Base-by-base conservation (phyloP, 2,329 filamentous ascomycete species). In the Pseudogymnoascus sp. region DNA sequence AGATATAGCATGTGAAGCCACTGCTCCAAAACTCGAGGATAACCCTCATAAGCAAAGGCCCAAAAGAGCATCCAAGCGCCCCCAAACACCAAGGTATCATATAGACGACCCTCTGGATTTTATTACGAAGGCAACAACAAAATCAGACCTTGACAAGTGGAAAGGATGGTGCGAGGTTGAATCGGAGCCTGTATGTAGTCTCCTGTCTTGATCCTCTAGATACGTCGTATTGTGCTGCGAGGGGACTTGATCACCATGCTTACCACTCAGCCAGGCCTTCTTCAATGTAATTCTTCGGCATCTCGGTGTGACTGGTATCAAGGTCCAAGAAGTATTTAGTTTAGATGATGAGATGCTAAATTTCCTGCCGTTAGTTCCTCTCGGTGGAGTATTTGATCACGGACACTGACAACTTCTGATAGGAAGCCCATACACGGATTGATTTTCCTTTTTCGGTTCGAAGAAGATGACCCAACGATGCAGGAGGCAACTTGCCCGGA, bases 271-370 rank as follows among this genome's bases (percentile, higher is more conserved):
- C 1, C 66, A 92, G 90, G 87, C 85, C 28, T 87, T 93, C 70
- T 97, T 98, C 79, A 95, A 92, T 71, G 85, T 86, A 41, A 93
- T 98, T 74, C 80, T 98, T 3, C 82, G 83, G 36, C 87, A 92
- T 60, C 86, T 95, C 65, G 92, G 92, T 21, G 89, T 95, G 4
- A 79, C 83, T 64, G 84, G 87, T 62, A 83, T 92, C 65, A 89
- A 86, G 68, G 83, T 93, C 0, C 85, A 90, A 66, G 93, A 98
- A 73, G 80, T 96, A 1, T 85, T 92, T 66, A 81, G 83, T 36
- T 78, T 96, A 16, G 90, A 96, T 64, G 81, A 87, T 66, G 82
- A 85, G 7, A 81, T 82, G 62, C 77, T 92, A 31, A 78, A 78
- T n/a, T 76, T 80, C 41, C 78, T 93, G 34, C 84, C 87, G 85